These are phyloP conservation scores for Aureobasidium vineae DNA, from an alignment of 2,329 filamentous ascomycete species.

Conservation along the genomic window DNA sequence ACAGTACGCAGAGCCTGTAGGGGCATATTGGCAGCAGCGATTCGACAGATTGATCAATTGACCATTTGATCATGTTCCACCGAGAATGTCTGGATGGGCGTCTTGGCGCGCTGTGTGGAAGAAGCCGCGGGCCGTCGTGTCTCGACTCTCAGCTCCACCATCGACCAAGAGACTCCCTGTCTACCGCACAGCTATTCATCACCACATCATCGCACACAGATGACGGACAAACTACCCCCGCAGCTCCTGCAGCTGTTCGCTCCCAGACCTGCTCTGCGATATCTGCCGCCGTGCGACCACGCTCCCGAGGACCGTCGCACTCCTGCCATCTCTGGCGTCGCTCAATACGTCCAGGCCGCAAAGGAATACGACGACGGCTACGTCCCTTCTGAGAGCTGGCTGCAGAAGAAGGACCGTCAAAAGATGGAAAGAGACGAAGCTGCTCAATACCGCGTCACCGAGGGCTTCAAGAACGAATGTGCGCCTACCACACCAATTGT, in stretches of 20 bases:
- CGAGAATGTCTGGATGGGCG: conserved; percentile 12
- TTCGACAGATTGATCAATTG: background rate
- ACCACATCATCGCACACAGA: conserved; percentile 45
- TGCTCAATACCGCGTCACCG: conserved; percentile 61
- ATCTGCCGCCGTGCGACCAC: conserved; percentile 78
- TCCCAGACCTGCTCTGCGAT: conserved; percentile 86
- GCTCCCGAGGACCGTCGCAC: conserved; percentile 80
- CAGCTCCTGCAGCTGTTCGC: conserved; percentile 93
- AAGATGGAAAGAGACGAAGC: conserved; percentile 74
- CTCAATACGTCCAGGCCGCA: conserved; percentile 69
- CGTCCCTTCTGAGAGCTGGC: conserved; percentile 85
- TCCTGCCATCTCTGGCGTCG: conserved; percentile 68
- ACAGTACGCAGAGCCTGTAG: conserved; percentile 53
- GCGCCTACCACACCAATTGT: background rate
- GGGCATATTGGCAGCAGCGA: conserved; percentile 43
- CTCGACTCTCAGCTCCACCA: background rate
- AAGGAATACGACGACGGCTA: conserved; percentile 72
- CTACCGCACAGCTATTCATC: background rate
- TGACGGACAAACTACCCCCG: conserved; percentile 88
- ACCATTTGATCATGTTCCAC: background rate
- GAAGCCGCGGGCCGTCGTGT: conserved; percentile 10
- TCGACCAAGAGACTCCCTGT: background rate
- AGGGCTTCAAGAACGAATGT: conserved; percentile 56
- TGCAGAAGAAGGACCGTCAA: conserved; percentile 80
- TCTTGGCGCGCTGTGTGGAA: conserved; percentile 14